Percentiles rank a stretch among this genome's conserved stretches.
These are phyloP conservation scores for Euphrasia confusa DNA, from an alignment of 257 asterid species.

Conservation along the genomic window DNA sequence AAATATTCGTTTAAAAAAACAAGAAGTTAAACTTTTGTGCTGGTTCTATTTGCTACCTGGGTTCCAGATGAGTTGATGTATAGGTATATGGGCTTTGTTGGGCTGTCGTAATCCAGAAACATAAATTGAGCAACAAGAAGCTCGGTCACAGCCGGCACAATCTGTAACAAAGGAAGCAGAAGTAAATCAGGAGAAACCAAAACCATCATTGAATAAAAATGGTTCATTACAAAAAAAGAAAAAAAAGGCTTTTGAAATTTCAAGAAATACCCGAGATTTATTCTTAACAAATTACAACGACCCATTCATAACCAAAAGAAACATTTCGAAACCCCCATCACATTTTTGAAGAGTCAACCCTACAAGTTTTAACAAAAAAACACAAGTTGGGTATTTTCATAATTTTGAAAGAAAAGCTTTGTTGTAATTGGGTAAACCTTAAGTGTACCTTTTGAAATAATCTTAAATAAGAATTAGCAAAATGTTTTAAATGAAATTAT, in stretches of 20 bases:
- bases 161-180: conserved; percentile 38
- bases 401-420: neutral
- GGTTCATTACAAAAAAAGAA: too few relatives aligned
- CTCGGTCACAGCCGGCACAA: conserved; percentile 87
- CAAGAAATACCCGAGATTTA: neutral
- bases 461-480: neutral
- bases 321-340: too few relatives aligned
- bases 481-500: neutral
- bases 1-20: neutral
- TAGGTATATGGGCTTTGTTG: conserved; percentile 75
- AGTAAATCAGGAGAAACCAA: neutral
- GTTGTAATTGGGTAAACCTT: neutral
- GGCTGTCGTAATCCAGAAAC: conserved; percentile 79
- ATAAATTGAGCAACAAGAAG: conserved; percentile 82
- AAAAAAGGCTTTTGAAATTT: neutral
- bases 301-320: neutral
- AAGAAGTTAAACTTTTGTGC: neutral
- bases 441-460: neutral
- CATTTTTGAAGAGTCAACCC: neutral
- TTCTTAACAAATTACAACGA: neutral
- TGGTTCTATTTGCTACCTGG: conserved; percentile 45
- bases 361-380: neutral
- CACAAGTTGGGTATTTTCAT: neutral
- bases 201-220: neutral
- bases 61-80: conserved; percentile 92